Evolutionary conservation across 208 protist species (phyloP).

Genomic region (Angomonas desouzai): DNA sequence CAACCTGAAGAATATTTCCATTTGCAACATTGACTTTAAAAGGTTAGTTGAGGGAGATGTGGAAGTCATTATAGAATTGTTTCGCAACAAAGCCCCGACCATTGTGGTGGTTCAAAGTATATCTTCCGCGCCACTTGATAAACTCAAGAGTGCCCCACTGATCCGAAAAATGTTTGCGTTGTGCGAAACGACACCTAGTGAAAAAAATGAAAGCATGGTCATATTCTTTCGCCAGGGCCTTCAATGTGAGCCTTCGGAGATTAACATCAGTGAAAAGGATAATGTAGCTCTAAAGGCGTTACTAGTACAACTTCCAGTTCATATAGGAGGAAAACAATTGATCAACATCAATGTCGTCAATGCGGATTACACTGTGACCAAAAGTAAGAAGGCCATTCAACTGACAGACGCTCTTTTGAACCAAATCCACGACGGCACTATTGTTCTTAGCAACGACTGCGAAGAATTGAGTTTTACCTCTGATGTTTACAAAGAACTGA

Average conservation of each 20-base stretch:
- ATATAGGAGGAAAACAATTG: slow-evolving; percentile 26
- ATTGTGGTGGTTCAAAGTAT: slow-evolving; percentile 73
- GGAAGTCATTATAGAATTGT: slow-evolving; percentile 53
- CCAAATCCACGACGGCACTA: slow-evolving; percentile 31
- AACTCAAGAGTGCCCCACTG: slow-evolving; percentile 47
- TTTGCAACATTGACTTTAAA: slow-evolving; percentile 63
- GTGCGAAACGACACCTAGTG: slow-evolving; percentile 49
- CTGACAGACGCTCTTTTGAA: slow-evolving; percentile 36
- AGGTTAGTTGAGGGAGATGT: slow-evolving; percentile 36
- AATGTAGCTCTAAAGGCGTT: slow-evolving; percentile 29
- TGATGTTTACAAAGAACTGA: slow-evolving; percentile 46
- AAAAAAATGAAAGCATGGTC: slow-evolving; percentile 54
- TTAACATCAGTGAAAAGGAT: slow-evolving; percentile 36
- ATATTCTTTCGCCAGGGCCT: slow-evolving; percentile 57
- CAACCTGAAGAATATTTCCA: slow-evolving; percentile 37
- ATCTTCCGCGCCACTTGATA: slow-evolving; percentile 28
- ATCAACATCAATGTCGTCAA: slow-evolving; percentile 49
- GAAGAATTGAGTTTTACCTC: slow-evolving; percentile 31
- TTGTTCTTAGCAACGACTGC: slow-evolving; percentile 64
- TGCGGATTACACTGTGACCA: slow-evolving; percentile 35
- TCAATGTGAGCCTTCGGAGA: slow-evolving; percentile 52
- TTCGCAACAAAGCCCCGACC: slow-evolving; percentile 38
- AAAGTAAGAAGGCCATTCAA: slow-evolving; percentile 27
- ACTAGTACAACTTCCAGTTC: slow-evolving; percentile 46
- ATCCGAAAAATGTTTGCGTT: slow-evolving; percentile 69